Conservation (phyloP, 1,284 basidiomycete genomes). For the Austropuccinia psidii region DNA sequence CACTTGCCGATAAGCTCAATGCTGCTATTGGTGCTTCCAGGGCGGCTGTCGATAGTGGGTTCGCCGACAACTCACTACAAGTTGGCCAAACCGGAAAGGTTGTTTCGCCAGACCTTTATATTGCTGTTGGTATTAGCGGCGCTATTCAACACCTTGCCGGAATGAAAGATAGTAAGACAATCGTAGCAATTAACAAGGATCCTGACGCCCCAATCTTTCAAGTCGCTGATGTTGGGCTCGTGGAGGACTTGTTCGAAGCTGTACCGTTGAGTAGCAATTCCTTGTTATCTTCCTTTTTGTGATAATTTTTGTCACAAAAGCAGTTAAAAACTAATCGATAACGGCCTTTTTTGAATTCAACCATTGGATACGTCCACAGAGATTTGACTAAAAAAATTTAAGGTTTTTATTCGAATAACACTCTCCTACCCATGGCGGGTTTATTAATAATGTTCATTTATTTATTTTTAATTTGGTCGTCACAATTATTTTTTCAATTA, state of each 20-base stretch:
- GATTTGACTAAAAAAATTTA: too few species aligned
- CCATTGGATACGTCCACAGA: too few species aligned
- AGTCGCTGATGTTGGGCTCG: slow-evolving; percentile 90
- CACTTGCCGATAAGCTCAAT: slow-evolving; percentile 83
- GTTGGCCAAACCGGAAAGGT: slow-evolving; percentile 97
- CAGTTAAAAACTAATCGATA: too few species aligned
- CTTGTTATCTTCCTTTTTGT: background rate
- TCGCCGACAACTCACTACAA: slow-evolving; percentile 95
- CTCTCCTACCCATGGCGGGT: too few species aligned
- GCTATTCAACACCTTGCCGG: slow-evolving; percentile 98
- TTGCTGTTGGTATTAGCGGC: slow-evolving; percentile 94
- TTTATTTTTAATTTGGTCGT: too few species aligned
- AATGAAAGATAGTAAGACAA: slow-evolving; percentile 99
- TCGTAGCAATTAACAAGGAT: slow-evolving; percentile 98
- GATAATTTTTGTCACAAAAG: background rate
- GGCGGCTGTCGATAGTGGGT: slow-evolving; percentile 96
- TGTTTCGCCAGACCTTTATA: slow-evolving; percentile 76
- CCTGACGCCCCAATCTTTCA: slow-evolving; percentile 99
- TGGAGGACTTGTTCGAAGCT: slow-evolving; percentile 54
- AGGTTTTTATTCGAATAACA: too few species aligned
- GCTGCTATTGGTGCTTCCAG: slow-evolving; percentile 95
- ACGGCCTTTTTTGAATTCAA: too few species aligned
- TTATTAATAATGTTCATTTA: too few species aligned
- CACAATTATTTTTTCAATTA: too few species aligned
- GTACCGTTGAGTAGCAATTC: slow-evolving; percentile 42